Base-by-base conservation (phyloP, 495 filamentous ascomycete genomes). In the Xylaria bambusicola region DNA sequence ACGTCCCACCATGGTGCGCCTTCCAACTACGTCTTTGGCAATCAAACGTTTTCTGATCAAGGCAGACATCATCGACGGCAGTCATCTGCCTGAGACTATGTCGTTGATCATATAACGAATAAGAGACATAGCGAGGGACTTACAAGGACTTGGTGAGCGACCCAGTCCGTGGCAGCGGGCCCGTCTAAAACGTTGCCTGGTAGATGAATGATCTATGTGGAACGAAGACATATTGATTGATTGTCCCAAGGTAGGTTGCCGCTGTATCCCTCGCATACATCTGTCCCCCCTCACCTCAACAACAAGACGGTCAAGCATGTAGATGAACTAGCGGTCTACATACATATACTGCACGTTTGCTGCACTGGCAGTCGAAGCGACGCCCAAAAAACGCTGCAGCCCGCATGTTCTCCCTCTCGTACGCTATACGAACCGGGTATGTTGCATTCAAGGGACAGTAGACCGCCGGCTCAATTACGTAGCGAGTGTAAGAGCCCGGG, bases 341-440 rank as follows among this genome's bases (percentile, higher is more conserved):
- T n/a, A 48, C 24, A 27, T 27, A 47, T 57, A 44, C 38, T 57
- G 42, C 42, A 41, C 9, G 26, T 20, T 56, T 18, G 40, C 38
- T 26, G 21, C 29, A 26, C 24, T 17, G 27, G 54, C 38, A 56
- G 54, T 48, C 18, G 2, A 35, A 18, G 67, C 54, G 66, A 70
- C n/a, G n/a, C n/a, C n/a, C 66, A 63, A 71, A 62, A 64, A 46
- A 57, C 6, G 6, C 20, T 40, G 20, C 48, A 7, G 49, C n/a
- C 20, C 26, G 49, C 47, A 50, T 38, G 26, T 26, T 21, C 33
- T 8, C 45, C 12, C 21, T 38, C 12, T n/a, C n/a, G n/a, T n/a
- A n/a, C n/a, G n/a, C n/a, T n/a, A n/a, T n/a, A n/a, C 31, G 12
- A 13, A 38, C 36, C 15, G 15, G 36, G 15, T n/a, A n/a, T n/a